phyloP scores from a whole-genome alignment of 345 rosid genomes.

The Fremontodendron californicum region DNA sequence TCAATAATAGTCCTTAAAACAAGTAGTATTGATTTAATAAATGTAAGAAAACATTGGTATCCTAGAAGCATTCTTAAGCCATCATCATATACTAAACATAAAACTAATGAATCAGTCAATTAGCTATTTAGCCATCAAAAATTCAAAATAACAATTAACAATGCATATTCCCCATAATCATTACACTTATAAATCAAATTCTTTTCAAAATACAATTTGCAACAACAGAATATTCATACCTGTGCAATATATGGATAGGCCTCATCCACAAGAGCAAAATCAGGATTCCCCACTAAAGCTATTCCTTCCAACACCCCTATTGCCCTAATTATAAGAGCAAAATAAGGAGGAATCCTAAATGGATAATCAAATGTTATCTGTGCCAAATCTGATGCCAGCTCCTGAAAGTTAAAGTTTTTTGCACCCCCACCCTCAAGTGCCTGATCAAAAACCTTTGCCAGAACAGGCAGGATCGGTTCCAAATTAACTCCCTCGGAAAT shows the following conservation, averaged over 20 bases:
- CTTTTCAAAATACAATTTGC: background rate
- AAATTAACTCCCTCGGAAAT: slow-evolving; percentile 95
- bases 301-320: slow-evolving; percentile 96
- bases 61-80: background rate
- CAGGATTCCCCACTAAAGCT: slow-evolving; percentile 92
- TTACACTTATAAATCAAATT: slow-evolving; percentile 13
- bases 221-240: slow-evolving; percentile 38
- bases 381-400: slow-evolving; percentile 92
- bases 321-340: slow-evolving; percentile 93
- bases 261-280: slow-evolving; percentile 91
- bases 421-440: slow-evolving; percentile 99
- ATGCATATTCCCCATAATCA: background rate
- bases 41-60: background rate
- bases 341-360: slow-evolving; percentile 95
- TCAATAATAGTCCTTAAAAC: background rate
- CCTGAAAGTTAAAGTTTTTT: slow-evolving; percentile 85
- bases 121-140: background rate
- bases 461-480: slow-evolving; percentile 88
- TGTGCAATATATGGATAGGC: slow-evolving; percentile 97
- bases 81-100: background rate
- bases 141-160: background rate
- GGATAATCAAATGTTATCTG: slow-evolving; percentile 98
- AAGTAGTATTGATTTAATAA: background rate
- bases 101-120: background rate
- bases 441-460: slow-evolving; percentile 96